Evolutionary conservation across 768 basidiomycete species (phyloP), one percentile per base, ranked within the genome.

Genomic region (Trametes meyenii): DNA sequence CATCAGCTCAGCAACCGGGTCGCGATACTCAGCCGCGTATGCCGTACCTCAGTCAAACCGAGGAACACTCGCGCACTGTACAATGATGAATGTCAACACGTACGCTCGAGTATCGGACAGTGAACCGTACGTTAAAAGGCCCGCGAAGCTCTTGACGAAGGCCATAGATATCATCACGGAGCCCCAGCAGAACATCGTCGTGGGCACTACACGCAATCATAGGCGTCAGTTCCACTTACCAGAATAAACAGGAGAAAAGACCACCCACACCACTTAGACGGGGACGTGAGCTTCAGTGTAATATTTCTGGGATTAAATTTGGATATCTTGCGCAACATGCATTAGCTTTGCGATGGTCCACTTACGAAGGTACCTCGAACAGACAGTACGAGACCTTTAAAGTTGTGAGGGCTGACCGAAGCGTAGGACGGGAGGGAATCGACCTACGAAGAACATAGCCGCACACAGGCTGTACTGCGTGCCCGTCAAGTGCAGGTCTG

Each of bases 341-440:
- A 12, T 12, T 12, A 12, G 5, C 13, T 14, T 33, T 33, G n/a
- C 40, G 40, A 42, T 42, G n/a, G 40, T 14, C 40, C 12, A 55
- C 60, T 26, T n/a, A 61, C 60, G 60, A 54, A 3, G 60, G 60
- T 3, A 61, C 51, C 19, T 50, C 60, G 43, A 61, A 48, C 14
- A 48, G 26, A 36, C 60, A 61, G 40, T 61, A 61, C 17, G 60
- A 44, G 3, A 61, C 50, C 60, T 61, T 42, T 12, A 12, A 4
- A 12, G 40, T 42, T 2, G 29, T 16, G 21, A 43, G 35, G 40
- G 23, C 38, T 13, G n/a, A 36, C 10, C 11, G 50, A 8, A 42
- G 40, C 14, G 14, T 14, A 42, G 40, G 40, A 4, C 40, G 3
- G 13, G 40, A 42, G 13, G 29, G 29, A 3, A 33, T n/a, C 3